Base-by-base conservation (phyloP, 331 rosid species). In the Dryas integrifolia region DNA sequence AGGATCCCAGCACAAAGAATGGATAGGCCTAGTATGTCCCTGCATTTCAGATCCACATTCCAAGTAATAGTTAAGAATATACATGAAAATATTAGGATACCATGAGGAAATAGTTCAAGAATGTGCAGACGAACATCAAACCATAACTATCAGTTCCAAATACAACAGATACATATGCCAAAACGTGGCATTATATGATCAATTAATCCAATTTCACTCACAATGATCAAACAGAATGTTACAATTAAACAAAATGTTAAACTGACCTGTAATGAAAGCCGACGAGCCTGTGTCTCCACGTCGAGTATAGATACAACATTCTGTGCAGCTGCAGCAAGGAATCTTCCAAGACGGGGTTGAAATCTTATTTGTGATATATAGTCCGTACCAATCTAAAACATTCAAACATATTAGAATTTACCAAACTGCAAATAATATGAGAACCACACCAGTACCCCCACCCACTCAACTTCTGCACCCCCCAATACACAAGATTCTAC, bases 1-100 rank as follows among this genome's bases (percentile, higher is more conserved):
- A 43, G 96, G 96, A 77, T 91, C 89, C 98, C 98, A 93, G 70
- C 94, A 89, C 62, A 93, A 91, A 35, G 86, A 93, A 63, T 76
- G 63, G 49, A 93, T 56, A 11, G 84, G 79, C 80, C 87, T 91
- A 21, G 88, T 77, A 67, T 93, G 98, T 55, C 97, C 98, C 98
- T 93, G 49, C 50, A 82, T 69, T 68, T 45, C 63, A 76, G 74
- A 46, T 51, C 58, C 79, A 62, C 15, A 24, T 52, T 73, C 26
- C 49, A 70, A 70, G 26, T 56, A 70, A 57, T 26, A 4, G 12
- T 24, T 58, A 9, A 56, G 6, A 63, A 43, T 69, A 9, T 51
- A 14, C 13, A 43, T 26, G 16, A 46, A 3, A 58, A 46, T 30
- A 58, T 18, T 24, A 65, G 55, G 55, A 50, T 14, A 50, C 15